phyloP scores from a whole-genome alignment of 441 rosid species.

The Kokia cookei region DNA sequence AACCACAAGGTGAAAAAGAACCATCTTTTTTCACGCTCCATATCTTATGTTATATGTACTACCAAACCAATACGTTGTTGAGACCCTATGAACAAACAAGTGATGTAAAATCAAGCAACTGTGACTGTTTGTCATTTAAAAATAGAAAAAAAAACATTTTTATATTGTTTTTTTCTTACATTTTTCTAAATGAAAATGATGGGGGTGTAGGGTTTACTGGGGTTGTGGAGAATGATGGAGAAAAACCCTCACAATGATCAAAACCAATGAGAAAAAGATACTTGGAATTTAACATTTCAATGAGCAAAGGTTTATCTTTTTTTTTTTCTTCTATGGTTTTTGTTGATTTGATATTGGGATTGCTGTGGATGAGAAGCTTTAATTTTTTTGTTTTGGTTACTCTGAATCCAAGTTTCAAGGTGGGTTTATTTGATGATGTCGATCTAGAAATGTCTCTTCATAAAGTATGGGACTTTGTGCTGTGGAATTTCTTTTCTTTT shows the following conservation, averaged over 20 bases:
- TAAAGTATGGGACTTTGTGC: slow-evolving; percentile 34
- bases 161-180: background rate
- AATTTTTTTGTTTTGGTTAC: background rate
- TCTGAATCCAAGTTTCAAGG: slow-evolving; percentile 38
- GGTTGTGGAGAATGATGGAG: slow-evolving; percentile 35
- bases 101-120: slow-evolving; percentile 24
- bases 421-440: slow-evolving; percentile 29
- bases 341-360: slow-evolving; percentile 30
- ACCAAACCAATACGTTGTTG: background rate
- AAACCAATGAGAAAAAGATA: background rate
- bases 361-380: slow-evolving; percentile 28
- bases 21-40: background rate
- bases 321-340: background rate
- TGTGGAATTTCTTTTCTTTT: slow-evolving; percentile 19
- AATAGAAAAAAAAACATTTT: background rate
- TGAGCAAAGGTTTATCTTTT: background rate
- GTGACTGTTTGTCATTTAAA: background rate
- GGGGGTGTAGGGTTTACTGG: slow-evolving; percentile 30
- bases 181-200: slow-evolving; percentile 39
- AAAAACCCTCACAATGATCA: background rate
- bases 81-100: background rate
- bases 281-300: background rate
- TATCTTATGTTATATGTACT: background rate
- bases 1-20: slow-evolving; percentile 37
- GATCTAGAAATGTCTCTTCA: slow-evolving; percentile 42